Conservation (phyloP, 768 basidiomycete genomes). For the Rhodosporidiobolus sp. region DNA sequence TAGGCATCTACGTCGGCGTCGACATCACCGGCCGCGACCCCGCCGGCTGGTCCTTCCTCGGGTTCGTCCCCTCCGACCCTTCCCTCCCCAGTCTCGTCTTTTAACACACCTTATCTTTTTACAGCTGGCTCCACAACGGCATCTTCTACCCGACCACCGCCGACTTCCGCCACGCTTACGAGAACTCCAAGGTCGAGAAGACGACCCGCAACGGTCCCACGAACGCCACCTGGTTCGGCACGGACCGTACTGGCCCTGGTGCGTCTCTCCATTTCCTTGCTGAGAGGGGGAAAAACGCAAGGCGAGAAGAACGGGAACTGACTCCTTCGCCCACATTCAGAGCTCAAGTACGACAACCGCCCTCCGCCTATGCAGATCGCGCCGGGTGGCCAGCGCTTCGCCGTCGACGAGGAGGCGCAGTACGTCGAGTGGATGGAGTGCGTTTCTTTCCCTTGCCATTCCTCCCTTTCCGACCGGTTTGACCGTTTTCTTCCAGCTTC, state of each 20-base stretch:
- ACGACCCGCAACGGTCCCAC: constrained; percentile 37
- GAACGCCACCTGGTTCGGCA: constrained; percentile 39
- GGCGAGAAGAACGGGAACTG: neutral
- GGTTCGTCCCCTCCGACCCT: neutral
- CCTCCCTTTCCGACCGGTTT: neutral
- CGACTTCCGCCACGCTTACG: constrained; percentile 45
- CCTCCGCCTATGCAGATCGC: constrained; percentile 43
- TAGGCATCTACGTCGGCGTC: neutral
- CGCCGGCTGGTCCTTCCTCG: constrained; percentile 40
- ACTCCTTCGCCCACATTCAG: neutral
- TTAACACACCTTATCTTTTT: fast-evolving
- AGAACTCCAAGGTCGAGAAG: constrained; percentile 33
- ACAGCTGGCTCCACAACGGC: constrained; percentile 41
- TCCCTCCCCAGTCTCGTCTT: neutral
- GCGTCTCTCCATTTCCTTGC: neutral
- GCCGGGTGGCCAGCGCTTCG: constrained; percentile 44
- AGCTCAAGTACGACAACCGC: constrained; percentile 36
- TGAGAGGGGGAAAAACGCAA: neutral
- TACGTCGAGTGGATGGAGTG: constrained; percentile 44
- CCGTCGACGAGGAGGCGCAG: constrained; percentile 40
- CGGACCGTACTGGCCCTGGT: constrained; percentile 38
- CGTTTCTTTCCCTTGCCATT: neutral
- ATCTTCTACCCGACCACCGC: constrained; percentile 42
- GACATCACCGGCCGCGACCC: constrained; percentile 45
- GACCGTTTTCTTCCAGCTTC: constrained; percentile 23